These are phyloP conservation scores for Colletotrichum chlorophyti DNA, from an alignment of 2,329 filamentous ascomycete species.

Conservation along the genomic window DNA sequence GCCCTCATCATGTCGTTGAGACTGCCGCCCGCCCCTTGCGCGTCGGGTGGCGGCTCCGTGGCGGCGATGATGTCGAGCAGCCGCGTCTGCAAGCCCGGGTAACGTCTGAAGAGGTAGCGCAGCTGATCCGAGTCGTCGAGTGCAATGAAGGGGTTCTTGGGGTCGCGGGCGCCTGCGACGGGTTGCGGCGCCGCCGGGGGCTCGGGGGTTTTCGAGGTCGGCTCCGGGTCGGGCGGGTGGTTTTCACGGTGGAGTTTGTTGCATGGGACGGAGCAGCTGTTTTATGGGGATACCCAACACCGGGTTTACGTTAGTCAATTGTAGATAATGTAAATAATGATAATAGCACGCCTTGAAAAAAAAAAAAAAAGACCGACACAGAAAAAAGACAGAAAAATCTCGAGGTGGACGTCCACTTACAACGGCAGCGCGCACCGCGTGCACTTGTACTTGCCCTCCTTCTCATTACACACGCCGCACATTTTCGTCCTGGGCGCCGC, in stretches of 20 bases:
- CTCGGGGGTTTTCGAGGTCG: conserved; percentile 37
- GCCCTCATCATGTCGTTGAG: conserved; percentile 30
- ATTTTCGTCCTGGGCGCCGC: conserved; percentile 29
- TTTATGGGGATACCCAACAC: background rate
- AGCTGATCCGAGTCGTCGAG: conserved; percentile 60
- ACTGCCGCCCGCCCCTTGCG: conserved; percentile 15
- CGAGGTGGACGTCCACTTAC: too few relatives aligned
- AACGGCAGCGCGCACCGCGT: conserved; percentile 64
- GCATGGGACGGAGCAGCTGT: conserved; percentile 66
- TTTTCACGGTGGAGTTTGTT: conserved; percentile 59
- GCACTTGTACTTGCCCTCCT: conserved; percentile 67
- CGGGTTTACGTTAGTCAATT: conserved; percentile 20
- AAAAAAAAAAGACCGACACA: background rate
- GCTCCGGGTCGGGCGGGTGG: conserved; percentile 50
- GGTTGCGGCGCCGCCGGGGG: conserved; percentile 32
- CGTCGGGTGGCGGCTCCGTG: conserved; percentile 51
- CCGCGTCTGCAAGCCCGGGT: conserved; percentile 55
- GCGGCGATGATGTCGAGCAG: conserved; percentile 57
- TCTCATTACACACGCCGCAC: conserved; percentile 61
- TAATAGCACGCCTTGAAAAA: too few relatives aligned
- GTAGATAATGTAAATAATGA: conserved; percentile 23
- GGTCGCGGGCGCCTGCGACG: conserved; percentile 26
- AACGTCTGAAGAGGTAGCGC: conserved; percentile 56
- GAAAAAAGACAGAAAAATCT: too few relatives aligned
- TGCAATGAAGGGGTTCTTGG: conserved; percentile 54